A percentile compares a stretch with the other conserved stretches of the same genome.
Conservation (phyloP, 179 eudicot species). For the Patellifolia procumbens region DNA sequence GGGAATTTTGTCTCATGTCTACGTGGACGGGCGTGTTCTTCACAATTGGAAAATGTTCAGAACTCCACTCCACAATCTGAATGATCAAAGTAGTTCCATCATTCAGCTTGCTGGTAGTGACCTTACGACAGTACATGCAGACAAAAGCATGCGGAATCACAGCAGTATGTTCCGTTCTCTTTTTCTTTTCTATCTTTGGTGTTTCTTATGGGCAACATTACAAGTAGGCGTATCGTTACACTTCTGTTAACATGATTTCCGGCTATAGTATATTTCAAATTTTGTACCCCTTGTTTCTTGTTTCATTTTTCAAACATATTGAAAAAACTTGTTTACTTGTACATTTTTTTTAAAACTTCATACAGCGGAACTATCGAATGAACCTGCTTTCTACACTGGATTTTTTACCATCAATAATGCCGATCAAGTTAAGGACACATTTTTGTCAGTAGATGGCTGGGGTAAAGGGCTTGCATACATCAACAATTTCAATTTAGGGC, state of each 20-base stretch:
- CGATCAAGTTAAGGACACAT: constrained; percentile 65
- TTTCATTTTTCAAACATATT: background rate
- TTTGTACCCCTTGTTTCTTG: background rate
- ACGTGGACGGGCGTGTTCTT: constrained; percentile 54
- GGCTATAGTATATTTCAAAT: too few relatives aligned
- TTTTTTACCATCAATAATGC: constrained; percentile 43
- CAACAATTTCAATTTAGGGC: constrained; percentile 75
- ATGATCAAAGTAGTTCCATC: constrained; percentile 40
- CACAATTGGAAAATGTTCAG: constrained; percentile 74
- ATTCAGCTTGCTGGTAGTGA: constrained; percentile 30
- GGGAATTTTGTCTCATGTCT: constrained; percentile 88
- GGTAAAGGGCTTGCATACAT: constrained; percentile 93
- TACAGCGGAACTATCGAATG: constrained; percentile 48
- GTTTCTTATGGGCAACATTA: background rate
- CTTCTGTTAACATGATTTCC: background rate
- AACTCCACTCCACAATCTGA: constrained; percentile 56
- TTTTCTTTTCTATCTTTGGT: constrained; percentile 2
- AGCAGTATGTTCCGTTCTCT: constrained; percentile 36
- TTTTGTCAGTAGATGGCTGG: constrained; percentile 81
- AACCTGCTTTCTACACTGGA: constrained; percentile 81
- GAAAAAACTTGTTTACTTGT: background rate
- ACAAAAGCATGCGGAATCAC: constrained; percentile 29
- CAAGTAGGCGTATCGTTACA: background rate
- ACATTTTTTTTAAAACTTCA: background rate
- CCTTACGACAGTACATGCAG: constrained; percentile 33